Percentiles rank a stretch among this genome's conserved stretches.
These are phyloP conservation scores for Phialemoniopsis sp. DNA, from an alignment of 2,329 filamentous ascomycete species.

Conservation along the genomic window DNA sequence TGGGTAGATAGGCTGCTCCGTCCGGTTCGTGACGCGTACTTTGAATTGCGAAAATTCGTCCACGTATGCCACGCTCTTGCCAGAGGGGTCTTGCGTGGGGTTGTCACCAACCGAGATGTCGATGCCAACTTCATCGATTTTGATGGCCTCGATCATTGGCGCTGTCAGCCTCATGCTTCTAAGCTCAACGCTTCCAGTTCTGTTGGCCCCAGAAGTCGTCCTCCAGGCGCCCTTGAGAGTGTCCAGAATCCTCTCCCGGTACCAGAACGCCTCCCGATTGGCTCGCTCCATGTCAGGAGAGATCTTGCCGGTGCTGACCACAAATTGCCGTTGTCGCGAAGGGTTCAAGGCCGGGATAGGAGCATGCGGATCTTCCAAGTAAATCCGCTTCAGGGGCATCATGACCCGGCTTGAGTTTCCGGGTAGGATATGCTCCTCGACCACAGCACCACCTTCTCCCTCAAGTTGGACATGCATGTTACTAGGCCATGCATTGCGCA, in stretches of 20 bases:
- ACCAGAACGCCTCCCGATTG: slow-evolving; percentile 86
- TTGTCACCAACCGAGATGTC: slow-evolving; percentile 48
- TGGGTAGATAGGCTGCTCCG: slow-evolving; percentile 60
- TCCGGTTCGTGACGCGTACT: slow-evolving; percentile 73
- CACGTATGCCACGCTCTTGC: slow-evolving; percentile 25
- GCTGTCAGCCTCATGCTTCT: slow-evolving; percentile 68
- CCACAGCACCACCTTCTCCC: slow-evolving; percentile 40
- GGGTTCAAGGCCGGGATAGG: slow-evolving; percentile 78
- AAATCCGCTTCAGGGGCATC: slow-evolving; percentile 70
- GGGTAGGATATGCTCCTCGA: slow-evolving; percentile 57
- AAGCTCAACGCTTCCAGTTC: slow-evolving; percentile 67
- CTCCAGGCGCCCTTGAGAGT: slow-evolving; percentile 69
- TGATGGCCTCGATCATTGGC: slow-evolving; percentile 80
- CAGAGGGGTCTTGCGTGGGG: background rate
- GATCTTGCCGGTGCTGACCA: slow-evolving; percentile 76
- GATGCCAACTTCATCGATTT: slow-evolving; percentile 73
- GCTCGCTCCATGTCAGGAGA: slow-evolving; percentile 75
- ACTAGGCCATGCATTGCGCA: slow-evolving; percentile 87
- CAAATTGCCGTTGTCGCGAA: slow-evolving; percentile 83
- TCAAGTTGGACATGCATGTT: slow-evolving; percentile 65
- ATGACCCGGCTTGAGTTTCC: slow-evolving; percentile 71
- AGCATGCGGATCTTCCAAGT: slow-evolving; percentile 71
- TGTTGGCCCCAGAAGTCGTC: slow-evolving; percentile 38
- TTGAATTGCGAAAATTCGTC: slow-evolving; percentile 67
- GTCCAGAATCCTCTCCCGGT: slow-evolving; percentile 74